Evolutionary conservation across 1,284 basidiomycete genomes (phyloP).

Genomic region (Rhizoctonia solani): DNA sequence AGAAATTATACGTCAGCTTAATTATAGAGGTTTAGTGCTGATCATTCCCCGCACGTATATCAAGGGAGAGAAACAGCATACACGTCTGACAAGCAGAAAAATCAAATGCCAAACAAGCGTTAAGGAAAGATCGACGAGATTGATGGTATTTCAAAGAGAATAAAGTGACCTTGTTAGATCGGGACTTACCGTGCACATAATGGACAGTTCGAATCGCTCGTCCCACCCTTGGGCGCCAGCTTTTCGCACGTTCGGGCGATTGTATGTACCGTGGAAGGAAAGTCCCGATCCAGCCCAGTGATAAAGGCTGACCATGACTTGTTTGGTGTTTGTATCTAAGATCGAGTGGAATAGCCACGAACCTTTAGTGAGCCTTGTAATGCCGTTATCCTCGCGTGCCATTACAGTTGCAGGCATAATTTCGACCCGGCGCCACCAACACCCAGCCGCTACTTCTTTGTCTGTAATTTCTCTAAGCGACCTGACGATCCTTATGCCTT

Average conservation of each 20-base stretch:
- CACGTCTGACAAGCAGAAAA: no score
- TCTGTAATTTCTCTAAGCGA: slow-evolving; percentile 76
- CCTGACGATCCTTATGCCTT: slow-evolving; percentile 60
- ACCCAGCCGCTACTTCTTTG: slow-evolving; percentile 81
- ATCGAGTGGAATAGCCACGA: slow-evolving; percentile 30
- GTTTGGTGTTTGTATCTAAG: not conserved
- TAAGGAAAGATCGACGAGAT: not conserved
- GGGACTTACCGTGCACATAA: slow-evolving; percentile 71
- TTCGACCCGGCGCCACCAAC: slow-evolving; percentile 65
- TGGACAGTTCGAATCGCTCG: slow-evolving; percentile 56
- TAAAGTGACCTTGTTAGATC: not conserved
- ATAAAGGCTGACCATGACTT: slow-evolving; percentile 73
- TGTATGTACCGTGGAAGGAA: slow-evolving; percentile 87
- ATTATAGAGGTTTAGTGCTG: not conserved
- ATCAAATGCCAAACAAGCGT: not conserved
- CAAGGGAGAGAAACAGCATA: no score
- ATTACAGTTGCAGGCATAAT: slow-evolving; percentile 51
- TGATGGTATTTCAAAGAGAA: not conserved
- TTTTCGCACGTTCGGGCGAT: slow-evolving; percentile 85
- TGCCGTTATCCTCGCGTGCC: slow-evolving; percentile 55
- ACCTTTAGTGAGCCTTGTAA: slow-evolving; percentile 77
- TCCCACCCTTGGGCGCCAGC: slow-evolving; percentile 67
- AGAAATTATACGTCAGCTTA: not conserved
- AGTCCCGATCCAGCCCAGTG: slow-evolving; percentile 75
- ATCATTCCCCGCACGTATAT: no score